Evolutionary conservation across 1,284 basidiomycete species (phyloP).

Genomic region (Pseudomicrostroma phylloplanum): DNA sequence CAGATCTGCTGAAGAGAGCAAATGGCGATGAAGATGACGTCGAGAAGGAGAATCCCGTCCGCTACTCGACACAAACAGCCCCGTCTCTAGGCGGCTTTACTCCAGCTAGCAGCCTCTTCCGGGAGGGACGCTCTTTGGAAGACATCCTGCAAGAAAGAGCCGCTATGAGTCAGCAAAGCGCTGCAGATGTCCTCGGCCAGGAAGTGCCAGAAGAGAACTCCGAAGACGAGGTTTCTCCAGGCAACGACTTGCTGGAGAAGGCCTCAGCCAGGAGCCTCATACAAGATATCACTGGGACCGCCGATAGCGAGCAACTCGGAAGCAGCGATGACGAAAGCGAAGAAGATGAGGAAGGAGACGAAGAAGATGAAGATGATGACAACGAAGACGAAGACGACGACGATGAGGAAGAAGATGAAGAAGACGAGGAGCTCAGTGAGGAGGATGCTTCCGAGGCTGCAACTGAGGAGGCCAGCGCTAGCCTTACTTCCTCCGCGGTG

Average conservation of each 20-base stretch:
- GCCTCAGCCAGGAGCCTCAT: background rate
- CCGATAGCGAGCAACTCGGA: background rate
- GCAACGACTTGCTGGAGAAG: background rate
- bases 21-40: background rate
- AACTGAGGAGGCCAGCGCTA: too few relatives aligned
- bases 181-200: background rate
- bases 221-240: background rate
- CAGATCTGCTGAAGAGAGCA: background rate
- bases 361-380: background rate
- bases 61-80: background rate
- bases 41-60: background rate
- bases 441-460: background rate
- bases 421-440: background rate
- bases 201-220: background rate
- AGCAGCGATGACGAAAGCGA: background rate
- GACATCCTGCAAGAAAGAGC: background rate
- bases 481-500: too few relatives aligned
- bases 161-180: background rate
- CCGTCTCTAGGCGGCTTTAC: background rate
- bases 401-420: background rate
- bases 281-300: background rate
- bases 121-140: background rate
- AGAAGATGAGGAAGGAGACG: background rate
- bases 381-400: background rate
- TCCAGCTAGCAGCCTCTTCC: constrained; percentile 2